phyloP scores from a whole-genome alignment of 768 basidiomycete genomes.

The Tylopilus sp. region DNA sequence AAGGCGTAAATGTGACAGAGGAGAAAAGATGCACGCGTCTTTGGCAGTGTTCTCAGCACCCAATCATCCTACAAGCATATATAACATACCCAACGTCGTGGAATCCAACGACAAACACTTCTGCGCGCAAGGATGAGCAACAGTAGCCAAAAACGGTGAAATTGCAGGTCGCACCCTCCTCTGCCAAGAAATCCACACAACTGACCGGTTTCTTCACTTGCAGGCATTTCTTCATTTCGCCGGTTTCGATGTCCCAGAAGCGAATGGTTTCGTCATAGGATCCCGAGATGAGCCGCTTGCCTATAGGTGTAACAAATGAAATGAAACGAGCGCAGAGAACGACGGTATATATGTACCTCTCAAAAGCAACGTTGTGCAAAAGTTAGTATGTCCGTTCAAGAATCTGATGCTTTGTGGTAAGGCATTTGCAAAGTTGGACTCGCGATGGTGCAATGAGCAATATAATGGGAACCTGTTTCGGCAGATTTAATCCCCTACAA shows the following conservation, averaged over 20 bases:
- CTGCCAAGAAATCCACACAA: conserved; percentile 81
- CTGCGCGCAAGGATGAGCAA: conserved; percentile 33
- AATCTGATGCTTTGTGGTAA: conserved; percentile 75
- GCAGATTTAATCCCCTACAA: not conserved
- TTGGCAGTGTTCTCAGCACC: conserved; percentile 2
- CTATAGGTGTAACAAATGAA: conserved; percentile 26
- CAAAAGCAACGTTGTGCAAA: conserved; percentile 78
- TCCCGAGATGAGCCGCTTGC: conserved; percentile 81
- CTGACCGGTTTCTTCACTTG: conserved; percentile 88
- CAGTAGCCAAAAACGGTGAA: not conserved
- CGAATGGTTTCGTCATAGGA: conserved; percentile 91
- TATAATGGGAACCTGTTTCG: conserved; percentile 60
- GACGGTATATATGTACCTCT: conserved; percentile 37
- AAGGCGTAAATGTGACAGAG: conserved; percentile 75
- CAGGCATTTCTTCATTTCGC: conserved; percentile 68
- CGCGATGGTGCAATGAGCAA: conserved; percentile 77
- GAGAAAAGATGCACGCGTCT: conserved; percentile 89
- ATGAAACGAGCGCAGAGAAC: not conserved
- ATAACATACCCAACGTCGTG: conserved; percentile 79
- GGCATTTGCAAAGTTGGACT: conserved; percentile 76
- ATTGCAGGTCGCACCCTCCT: conserved; percentile 55
- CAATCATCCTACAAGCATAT: not conserved
- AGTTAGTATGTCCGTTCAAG: conserved; percentile 81
- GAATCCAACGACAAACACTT: conserved; percentile 90
- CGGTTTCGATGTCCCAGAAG: conserved; percentile 81